Percentiles rank a stretch among this genome's conserved stretches.
phyloP scores from a whole-genome alignment of 2,329 filamentous ascomycete genomes.

The Chalara sp. region DNA sequence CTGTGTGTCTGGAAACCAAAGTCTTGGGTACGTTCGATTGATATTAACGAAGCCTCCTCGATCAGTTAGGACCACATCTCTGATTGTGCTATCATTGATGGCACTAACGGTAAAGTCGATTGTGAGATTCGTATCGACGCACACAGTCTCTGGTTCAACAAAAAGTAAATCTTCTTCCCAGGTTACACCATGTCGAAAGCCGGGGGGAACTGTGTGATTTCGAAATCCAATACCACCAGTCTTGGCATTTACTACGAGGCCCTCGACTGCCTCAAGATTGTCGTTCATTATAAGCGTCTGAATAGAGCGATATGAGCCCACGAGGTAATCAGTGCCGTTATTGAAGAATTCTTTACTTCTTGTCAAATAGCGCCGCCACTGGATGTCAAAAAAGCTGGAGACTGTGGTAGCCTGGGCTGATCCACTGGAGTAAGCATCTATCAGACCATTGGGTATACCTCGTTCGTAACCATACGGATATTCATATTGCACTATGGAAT shows the following conservation, averaged over 20 bases:
- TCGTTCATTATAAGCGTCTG: slow-evolving; percentile 11
- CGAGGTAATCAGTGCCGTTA: slow-evolving; percentile 26
- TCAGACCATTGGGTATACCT: too few species aligned
- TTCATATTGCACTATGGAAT: too few species aligned
- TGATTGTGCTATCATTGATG: slow-evolving; percentile 2
- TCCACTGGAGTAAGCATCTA: too few species aligned
- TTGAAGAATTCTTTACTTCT: slow-evolving; percentile 19
- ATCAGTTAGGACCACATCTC: slow-evolving; percentile 31
- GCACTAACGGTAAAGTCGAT: slow-evolving; percentile 29
- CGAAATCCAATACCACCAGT: slow-evolving; percentile 38
- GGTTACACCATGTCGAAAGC: slow-evolving; percentile 27
- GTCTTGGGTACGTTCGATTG: slow-evolving; percentile 27
- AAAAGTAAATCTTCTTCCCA: slow-evolving; percentile 44
- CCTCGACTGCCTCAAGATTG: slow-evolving; percentile 29
- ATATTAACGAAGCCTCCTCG: slow-evolving; percentile 37
- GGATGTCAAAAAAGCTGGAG: slow-evolving; percentile 38
- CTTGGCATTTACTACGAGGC: slow-evolving; percentile 35
- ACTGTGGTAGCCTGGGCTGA: slow-evolving; percentile 19
- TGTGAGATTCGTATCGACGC: slow-evolving; percentile 37
- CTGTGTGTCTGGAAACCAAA: slow-evolving; percentile 27
- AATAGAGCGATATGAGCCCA: slow-evolving; percentile 22
- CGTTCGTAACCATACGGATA: too few species aligned
- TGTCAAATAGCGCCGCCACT: slow-evolving; percentile 23
- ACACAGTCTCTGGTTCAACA: slow-evolving; percentile 37
- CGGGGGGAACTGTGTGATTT: slow-evolving; percentile 35